Percentiles rank a stretch among this genome's conserved stretches.
Conservation (phyloP, 176 grass and related monocot species). For the Musa troglodytarum region DNA sequence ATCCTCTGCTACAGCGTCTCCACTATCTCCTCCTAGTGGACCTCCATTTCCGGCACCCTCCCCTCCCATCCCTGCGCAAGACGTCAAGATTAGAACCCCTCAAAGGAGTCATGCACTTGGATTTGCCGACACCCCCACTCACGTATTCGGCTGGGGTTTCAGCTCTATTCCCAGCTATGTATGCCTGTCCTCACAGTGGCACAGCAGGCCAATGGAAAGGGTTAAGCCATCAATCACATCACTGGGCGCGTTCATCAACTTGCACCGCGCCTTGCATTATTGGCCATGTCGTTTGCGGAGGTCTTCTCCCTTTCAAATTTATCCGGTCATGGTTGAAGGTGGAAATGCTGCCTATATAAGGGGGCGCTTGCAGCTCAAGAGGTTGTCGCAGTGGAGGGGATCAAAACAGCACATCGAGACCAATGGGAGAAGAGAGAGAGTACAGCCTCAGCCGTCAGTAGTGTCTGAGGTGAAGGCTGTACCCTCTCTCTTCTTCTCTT, state of each 20-base stretch:
- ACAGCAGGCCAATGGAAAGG: neutral
- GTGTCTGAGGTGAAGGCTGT: conserved; percentile 2
- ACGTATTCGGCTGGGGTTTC: no score
- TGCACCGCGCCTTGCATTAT: conserved; percentile 8
- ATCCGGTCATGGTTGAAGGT: neutral
- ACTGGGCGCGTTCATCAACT: neutral
- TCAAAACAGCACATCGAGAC: neutral
- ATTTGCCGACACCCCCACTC: neutral
- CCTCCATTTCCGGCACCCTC: neutral
- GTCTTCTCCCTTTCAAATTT: neutral
- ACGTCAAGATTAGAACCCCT: neutral
- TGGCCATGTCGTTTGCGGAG: neutral
- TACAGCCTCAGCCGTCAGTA: neutral
- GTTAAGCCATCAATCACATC: conserved; percentile 4
- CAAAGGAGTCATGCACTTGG: conserved; percentile 1
- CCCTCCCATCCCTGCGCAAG: no score
- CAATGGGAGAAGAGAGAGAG: conserved; percentile 16
- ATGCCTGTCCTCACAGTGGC: neutral
- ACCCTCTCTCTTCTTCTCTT: conserved; percentile 34
- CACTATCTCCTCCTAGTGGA: neutral
- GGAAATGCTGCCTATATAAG: neutral
- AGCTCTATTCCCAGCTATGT: neutral
- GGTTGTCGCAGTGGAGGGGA: neutral
- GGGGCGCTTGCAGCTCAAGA: no score
- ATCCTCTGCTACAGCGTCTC: neutral